Base-by-base conservation (phyloP, 495 filamentous ascomycete genomes). In the Saxophila tyrrhenica region DNA sequence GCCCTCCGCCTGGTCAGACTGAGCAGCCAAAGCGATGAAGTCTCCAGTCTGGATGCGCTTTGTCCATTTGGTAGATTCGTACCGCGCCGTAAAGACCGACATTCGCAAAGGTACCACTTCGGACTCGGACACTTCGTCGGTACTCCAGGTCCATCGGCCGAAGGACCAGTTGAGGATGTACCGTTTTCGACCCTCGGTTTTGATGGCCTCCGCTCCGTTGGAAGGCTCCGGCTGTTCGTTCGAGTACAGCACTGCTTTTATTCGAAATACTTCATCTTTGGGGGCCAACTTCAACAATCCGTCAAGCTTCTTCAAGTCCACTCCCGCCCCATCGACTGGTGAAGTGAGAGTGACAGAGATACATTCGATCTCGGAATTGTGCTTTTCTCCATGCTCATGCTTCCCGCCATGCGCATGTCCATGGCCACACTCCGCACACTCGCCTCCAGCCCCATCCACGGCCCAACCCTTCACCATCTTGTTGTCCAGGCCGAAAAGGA, bases 91-190 rank as follows among this genome's bases (percentile, higher is more conserved):
- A 5, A 98, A 85, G 53, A 96, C 71, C 0, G 88, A 95, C 75
- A 98, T 82, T 32, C 87, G 76, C 22, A 89, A 70, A 3, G 78
- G 67, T 1, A 76, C 60, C 24, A 63, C 64, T 23, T 64, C 56
- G 24, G 64, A 50, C 10, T 72, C 69, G 1, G 64, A 56, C 43
- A 69, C 63, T 2, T 70, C 61, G 35, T 74, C 73, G 42, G 51
- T 73, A 5, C 89, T 91, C 62, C 86, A 91, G 1, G 80, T 95
- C 92, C 92, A 96, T 17, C 92, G 76, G 7, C 89, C 90, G 69
- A 98, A 98, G 0, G 92, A 94, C 92, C 92, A 97, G 65, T 98
- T 98, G 43, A 98, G 75, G 45, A 96, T 94, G 64, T 89, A 94
- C 55, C 79, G 69, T 52, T 51, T 39, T 29, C 62, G 56, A 44